Percentiles rank a stretch among this genome's conserved stretches.
Evolutionary conservation across 225 moss, liverwort and hornwort genomes (phyloP).

Genomic region (Straminergon stramineum): DNA sequence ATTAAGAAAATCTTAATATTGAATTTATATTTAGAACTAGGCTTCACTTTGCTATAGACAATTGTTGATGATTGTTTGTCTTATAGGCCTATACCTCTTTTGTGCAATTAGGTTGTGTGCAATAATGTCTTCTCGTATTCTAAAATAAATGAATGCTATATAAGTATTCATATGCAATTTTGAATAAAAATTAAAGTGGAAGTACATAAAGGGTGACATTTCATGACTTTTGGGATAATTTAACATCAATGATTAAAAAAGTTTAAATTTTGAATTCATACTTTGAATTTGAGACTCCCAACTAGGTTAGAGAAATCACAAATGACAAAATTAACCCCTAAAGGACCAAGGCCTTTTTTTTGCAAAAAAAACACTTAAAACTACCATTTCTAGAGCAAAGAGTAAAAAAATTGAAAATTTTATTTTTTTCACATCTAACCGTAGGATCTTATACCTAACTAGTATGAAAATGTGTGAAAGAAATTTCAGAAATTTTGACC

Average conservation of each 20-base stretch:
- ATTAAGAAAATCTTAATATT: background rate
- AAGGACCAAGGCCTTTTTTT: too few relatives aligned
- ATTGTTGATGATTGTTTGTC: accelerated
- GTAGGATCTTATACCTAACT: too few relatives aligned
- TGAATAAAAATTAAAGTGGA: background rate
- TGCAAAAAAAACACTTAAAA: too few relatives aligned
- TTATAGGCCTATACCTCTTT: background rate
- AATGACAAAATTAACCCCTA: background rate
- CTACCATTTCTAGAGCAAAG: too few relatives aligned
- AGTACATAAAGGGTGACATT: background rate
- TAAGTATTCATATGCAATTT: background rate
- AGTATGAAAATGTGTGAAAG: too few relatives aligned
- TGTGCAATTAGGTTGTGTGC: too few relatives aligned
- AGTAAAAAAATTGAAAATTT: too few relatives aligned
- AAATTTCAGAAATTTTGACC: too few relatives aligned
- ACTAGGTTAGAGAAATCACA: accelerated
- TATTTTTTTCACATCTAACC: too few relatives aligned
- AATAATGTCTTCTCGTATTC: background rate
- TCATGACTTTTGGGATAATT: background rate
- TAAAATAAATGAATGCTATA: background rate
- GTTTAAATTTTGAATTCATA: background rate
- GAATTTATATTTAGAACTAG: background rate
- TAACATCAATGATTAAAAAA: background rate
- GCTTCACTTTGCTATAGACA: accelerated
- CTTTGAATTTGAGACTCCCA: background rate